A percentile compares a stretch with the other conserved stretches of the same genome.
Conservation (phyloP, 129 eudicot species). For the Pseudognaphalium luteoalbum region DNA sequence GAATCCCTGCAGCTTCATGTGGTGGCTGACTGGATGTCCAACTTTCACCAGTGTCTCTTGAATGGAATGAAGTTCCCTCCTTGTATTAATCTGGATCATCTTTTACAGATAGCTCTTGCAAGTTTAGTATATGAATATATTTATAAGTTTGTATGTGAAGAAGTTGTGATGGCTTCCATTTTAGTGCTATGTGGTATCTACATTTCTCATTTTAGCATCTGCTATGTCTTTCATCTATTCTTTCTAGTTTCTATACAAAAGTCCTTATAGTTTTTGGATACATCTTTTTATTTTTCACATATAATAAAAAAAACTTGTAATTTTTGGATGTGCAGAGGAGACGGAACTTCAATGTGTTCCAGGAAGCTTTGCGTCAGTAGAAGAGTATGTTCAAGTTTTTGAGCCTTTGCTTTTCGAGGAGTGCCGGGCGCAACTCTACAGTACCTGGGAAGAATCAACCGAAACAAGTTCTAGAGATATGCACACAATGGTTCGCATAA, state of each 20-base stretch:
- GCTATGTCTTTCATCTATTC: neutral
- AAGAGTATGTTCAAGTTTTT: conserved; percentile 82
- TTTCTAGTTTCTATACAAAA: neutral
- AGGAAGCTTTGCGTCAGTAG: conserved; percentile 88
- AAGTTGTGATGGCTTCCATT: conserved; percentile 5
- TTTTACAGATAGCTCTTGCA: conserved; percentile 17
- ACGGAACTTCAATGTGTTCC: conserved; percentile 92
- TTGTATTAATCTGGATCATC: conserved; percentile 1
- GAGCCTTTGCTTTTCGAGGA: conserved; percentile 98
- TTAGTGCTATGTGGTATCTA: neutral
- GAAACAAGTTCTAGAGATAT: conserved; percentile 55
- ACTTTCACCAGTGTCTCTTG: conserved; percentile 34
- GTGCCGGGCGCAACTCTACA: conserved; percentile 95
- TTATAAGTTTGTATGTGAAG: conserved; percentile 15
- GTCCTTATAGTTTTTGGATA: conserved; percentile 5
- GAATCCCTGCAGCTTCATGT: conserved; percentile 51
- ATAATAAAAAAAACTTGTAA: conserved; percentile 1
- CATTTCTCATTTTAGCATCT: neutral
- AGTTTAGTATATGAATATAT: conserved; percentile 10
- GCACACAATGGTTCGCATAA: conserved; percentile 73
- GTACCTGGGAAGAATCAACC: conserved; percentile 90
- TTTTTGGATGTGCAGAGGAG: conserved; percentile 63
- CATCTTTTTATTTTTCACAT: neutral
- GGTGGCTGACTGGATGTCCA: conserved; percentile 32
- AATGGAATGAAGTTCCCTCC: conserved; percentile 26